Base-by-base conservation (phyloP, 2,329 filamentous ascomycete species). In the Microcyclosporella mali region DNA sequence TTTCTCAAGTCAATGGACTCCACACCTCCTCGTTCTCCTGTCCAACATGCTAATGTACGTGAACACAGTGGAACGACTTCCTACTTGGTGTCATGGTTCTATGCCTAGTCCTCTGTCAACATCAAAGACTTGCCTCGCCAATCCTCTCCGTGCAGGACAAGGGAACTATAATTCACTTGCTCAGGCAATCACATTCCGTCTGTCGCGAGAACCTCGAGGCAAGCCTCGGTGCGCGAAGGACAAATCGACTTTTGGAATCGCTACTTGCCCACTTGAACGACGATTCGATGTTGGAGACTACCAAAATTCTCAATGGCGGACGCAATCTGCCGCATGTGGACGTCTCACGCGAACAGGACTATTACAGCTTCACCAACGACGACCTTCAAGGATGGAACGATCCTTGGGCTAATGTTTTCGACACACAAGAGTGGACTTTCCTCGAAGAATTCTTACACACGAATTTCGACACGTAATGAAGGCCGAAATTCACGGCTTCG, bases 1-100 rank as follows among this genome's bases (percentile, higher is more conserved):
- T n/a, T n/a, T n/a, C n/a, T 25, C 21, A 9, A 25, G 21, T 25
- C 21, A 25, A 9, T 9, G n/a, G n/a, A n/a, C n/a, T n/a, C n/a
- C n/a, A n/a, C n/a, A n/a, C 21, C 21, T 25, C 21, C 4, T 25
- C 21, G 4, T 25, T 6, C 6, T 9, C 21, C 6, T 25, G 21
- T 9, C 21, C 9, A 9, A 25, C 4, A 6, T 25, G 21, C 21
- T 25, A 9, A 25, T 25, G 6, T 9, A 25, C 9, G 6, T 25
- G 4, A n/a, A n/a, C 21, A 9, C 9, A 25, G 21, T 65, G 64
- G 9, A 63, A 68, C 19, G 66, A 70, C 40, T 72, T 71, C 38
- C 57, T 73, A 2, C 56, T 72, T 0, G 69, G 66, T 2, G 66
- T 66, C 11, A 71, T 67, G 56, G 55, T 72, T 8, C 46, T 72